Percentiles rank a stretch among this genome's conserved stretches.
Conservation (phyloP, 352 stramenopile genomes). For the Pythium brassicae region DNA sequence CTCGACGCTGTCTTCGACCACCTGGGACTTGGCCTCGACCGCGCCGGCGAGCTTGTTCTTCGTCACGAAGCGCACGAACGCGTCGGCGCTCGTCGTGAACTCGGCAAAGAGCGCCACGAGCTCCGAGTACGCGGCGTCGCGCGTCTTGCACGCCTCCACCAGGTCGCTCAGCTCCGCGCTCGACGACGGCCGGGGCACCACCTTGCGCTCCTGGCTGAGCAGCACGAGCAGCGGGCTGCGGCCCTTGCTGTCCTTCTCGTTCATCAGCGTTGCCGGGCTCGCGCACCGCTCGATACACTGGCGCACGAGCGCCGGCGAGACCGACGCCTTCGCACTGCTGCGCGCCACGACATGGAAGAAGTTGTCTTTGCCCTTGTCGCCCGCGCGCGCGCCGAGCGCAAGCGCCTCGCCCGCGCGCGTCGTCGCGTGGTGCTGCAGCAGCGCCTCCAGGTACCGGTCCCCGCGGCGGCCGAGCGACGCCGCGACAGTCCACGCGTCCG, state of each 20-base stretch:
- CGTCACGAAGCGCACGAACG: slow-evolving; percentile 22
- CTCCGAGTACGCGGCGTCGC: slow-evolving; percentile 36
- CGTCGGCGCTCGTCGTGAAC: slow-evolving; percentile 25
- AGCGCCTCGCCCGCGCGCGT: slow-evolving; percentile 26
- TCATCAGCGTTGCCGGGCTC: slow-evolving; percentile 31
- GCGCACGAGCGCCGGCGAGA: slow-evolving; percentile 27
- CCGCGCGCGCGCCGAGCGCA: slow-evolving; percentile 20
- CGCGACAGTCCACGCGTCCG: slow-evolving; percentile 62
- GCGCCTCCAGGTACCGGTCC: slow-evolving; percentile 40
- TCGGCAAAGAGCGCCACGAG: slow-evolving; percentile 52
- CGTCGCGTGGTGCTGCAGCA: slow-evolving; percentile 44
- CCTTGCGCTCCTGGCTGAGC: slow-evolving; percentile 26
- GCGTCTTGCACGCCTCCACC: slow-evolving; percentile 25
- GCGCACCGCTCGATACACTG: slow-evolving; percentile 30
- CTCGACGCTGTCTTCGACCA: slow-evolving; percentile 7
- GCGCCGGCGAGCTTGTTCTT: slow-evolving; percentile 4
- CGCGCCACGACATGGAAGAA: slow-evolving; percentile 59
- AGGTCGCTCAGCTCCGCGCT: slow-evolving; percentile 27
- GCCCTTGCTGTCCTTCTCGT: slow-evolving; percentile 37
- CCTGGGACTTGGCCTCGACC: slow-evolving; percentile 2
- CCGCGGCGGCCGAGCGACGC: slow-evolving; percentile 22
- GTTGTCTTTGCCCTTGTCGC: slow-evolving; percentile 28
- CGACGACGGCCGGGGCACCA: slow-evolving; percentile 12
- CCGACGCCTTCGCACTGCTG: slow-evolving; percentile 15
- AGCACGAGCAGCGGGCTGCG: slow-evolving; percentile 51